Percentiles rank a stretch among this genome's conserved stretches.
Evolutionary conservation across 352 stramenopile species (phyloP).

Genomic region (Elongisporangium prolatum): DNA sequence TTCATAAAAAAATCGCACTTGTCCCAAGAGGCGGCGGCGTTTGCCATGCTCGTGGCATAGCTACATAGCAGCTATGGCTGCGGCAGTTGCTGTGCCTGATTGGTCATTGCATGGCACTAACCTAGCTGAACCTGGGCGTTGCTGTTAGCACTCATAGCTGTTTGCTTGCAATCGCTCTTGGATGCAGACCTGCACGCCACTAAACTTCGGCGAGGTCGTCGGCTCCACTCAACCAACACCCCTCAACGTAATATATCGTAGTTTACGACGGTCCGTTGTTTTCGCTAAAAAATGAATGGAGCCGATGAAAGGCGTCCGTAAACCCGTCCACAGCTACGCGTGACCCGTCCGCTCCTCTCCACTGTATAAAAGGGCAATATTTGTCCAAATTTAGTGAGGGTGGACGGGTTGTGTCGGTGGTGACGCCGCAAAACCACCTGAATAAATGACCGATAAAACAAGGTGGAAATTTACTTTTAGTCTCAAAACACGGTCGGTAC

Average conservation of each 20-base stretch:
- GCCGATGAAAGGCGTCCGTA: not conserved
- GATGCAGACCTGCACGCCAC: not conserved
- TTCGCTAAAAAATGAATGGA: not conserved
- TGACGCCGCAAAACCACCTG: not conserved
- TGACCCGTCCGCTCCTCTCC: not conserved
- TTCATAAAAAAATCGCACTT: not conserved
- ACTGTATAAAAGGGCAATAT: not conserved
- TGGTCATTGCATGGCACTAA: not conserved
- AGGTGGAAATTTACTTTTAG: not conserved
- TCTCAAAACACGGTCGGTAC: conserved; percentile 5
- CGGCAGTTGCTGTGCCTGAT: not conserved
- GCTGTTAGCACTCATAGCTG: not conserved
- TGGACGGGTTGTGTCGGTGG: not conserved
- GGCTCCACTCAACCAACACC: not conserved
- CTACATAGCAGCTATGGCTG: not conserved
- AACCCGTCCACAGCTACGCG: not conserved
- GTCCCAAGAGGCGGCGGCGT: not conserved
- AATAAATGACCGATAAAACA: not conserved
- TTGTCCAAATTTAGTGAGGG: not conserved
- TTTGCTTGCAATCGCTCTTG: not conserved
- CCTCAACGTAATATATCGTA: not conserved
- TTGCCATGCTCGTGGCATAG: not conserved
- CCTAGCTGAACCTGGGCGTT: not conserved
- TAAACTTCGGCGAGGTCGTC: not conserved
- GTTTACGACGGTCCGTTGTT: not conserved